Evolutionary conservation across 2,329 filamentous ascomycete species (phyloP).

Genomic region (Apiospora rasikravindrae): DNA sequence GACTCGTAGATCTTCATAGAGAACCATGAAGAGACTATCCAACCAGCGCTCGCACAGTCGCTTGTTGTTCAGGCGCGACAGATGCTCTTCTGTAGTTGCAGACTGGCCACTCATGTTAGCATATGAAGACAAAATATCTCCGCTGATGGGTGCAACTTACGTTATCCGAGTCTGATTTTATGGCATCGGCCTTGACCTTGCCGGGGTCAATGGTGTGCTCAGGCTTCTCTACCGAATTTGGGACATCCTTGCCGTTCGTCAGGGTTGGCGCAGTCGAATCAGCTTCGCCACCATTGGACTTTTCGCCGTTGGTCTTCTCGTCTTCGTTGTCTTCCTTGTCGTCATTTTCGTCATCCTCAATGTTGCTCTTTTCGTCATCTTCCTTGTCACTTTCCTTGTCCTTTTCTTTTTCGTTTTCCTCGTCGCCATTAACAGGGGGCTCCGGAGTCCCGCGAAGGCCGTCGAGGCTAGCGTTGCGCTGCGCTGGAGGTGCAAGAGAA

Average conservation of each 20-base stretch:
- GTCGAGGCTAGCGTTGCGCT: constrained; percentile 80
- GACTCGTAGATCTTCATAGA: constrained; percentile 96
- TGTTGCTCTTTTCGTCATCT: constrained; percentile 22
- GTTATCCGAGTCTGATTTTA: constrained; percentile 18
- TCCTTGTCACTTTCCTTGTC: constrained; percentile 43
- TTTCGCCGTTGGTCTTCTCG: constrained; percentile 30
- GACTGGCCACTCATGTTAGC: constrained; percentile 48
- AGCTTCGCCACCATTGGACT: constrained; percentile 35
- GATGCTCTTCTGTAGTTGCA: constrained; percentile 70
- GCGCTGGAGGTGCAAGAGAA: constrained; percentile 50
- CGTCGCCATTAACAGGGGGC: constrained; percentile 55
- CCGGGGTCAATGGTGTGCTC: constrained; percentile 78
- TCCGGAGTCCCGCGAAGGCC: constrained; percentile 75
- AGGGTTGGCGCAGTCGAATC: constrained; percentile 41
- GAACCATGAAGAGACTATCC: constrained; percentile 98
- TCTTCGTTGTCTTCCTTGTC: constrained; percentile 42
- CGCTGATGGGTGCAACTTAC: constrained; percentile 30
- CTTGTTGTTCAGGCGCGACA: constrained; percentile 95
- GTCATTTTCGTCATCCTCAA: constrained; percentile 23
- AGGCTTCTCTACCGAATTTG: constrained; percentile 72
- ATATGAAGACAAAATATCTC: background rate
- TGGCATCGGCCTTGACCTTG: constrained; percentile 73
- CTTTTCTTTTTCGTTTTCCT: constrained; percentile 18
- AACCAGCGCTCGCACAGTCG: constrained; percentile 96
- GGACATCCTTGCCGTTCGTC: constrained; percentile 46